These are phyloP conservation scores for Fusarium poae DNA, from an alignment of 2,329 filamentous ascomycete species.

Conservation along the genomic window DNA sequence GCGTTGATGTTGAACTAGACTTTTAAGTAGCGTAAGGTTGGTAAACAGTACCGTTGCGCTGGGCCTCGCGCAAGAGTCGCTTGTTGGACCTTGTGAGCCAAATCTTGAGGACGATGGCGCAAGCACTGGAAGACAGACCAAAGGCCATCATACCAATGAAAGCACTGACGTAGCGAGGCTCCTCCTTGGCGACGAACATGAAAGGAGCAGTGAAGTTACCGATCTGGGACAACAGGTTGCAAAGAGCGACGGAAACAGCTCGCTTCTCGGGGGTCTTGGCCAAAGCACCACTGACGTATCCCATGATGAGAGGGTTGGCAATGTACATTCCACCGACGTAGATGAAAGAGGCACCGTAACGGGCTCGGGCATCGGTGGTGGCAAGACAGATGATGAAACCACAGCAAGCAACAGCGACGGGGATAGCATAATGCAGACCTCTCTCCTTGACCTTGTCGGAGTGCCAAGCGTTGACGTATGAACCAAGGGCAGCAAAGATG, in stretches of 20 bases:
- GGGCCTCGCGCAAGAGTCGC: slow-evolving; percentile 16
- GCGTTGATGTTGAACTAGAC: not conserved
- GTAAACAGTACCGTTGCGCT: slow-evolving; percentile 20
- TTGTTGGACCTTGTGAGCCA: slow-evolving; percentile 23
- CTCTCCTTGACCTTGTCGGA: slow-evolving; percentile 29
- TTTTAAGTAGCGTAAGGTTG: slow-evolving; percentile 23
- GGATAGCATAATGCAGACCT: slow-evolving; percentile 14
- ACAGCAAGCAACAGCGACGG: slow-evolving; percentile 4
- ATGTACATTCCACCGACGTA: slow-evolving; percentile 23
- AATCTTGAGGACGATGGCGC: slow-evolving; percentile 16
- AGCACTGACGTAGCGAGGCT: slow-evolving; percentile 24
- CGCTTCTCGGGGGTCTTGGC: slow-evolving; percentile 18
- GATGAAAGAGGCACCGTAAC: slow-evolving; percentile 17
- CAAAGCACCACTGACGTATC: slow-evolving; percentile 22
- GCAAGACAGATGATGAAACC: slow-evolving; percentile 24
- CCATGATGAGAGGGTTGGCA: slow-evolving; percentile 27
- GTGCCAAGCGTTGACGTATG: slow-evolving; percentile 27
- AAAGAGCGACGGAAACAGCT: slow-evolving; percentile 18
- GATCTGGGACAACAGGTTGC: slow-evolving; percentile 17
- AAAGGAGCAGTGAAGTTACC: slow-evolving; percentile 25
- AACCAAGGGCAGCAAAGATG: slow-evolving; percentile 22
- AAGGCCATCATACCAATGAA: slow-evolving; percentile 30
- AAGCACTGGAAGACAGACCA: slow-evolving; percentile 6
- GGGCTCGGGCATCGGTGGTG: not conserved
- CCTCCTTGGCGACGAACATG: slow-evolving; percentile 21